Percentiles rank a stretch among this genome's conserved stretches.
Evolutionary conservation across 805 yeast species (phyloP).

Genomic region (Candida vartiovaarae): DNA sequence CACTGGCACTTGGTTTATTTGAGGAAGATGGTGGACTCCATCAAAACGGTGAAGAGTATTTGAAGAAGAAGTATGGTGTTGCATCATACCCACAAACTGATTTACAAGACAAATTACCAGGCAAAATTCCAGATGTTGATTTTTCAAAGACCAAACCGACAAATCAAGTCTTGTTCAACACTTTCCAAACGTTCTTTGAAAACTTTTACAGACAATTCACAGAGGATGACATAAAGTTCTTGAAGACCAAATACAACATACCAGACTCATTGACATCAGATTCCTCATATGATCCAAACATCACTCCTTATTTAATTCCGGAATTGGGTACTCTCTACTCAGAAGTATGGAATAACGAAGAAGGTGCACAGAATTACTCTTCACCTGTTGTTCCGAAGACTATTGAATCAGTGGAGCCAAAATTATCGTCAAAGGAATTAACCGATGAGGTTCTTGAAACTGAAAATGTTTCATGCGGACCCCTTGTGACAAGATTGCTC

Average conservation of each 20-base stretch:
- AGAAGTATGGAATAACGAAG: conserved; percentile 84
- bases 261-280: conserved; percentile 37
- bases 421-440: conserved; percentile 50
- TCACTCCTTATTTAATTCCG: conserved; percentile 75
- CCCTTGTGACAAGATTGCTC: conserved; percentile 74
- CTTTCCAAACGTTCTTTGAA: conserved; percentile 81
- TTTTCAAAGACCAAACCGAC: conserved; percentile 77
- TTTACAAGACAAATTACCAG: conserved; percentile 71
- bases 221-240: conserved; percentile 76
- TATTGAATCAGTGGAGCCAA: conserved; percentile 39
- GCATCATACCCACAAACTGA: conserved; percentile 84
- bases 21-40: conserved; percentile 56
- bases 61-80: conserved; percentile 76
- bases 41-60: conserved; percentile 64
- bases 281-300: conserved; percentile 54
- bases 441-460: conserved; percentile 59
- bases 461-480: conserved; percentile 82
- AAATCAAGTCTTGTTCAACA: conserved; percentile 87
- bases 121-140: conserved; percentile 80
- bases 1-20: conserved; percentile 58
- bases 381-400: conserved; percentile 41
- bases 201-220: conserved; percentile 70
- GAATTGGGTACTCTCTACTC: conserved; percentile 77
- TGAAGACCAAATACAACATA: conserved; percentile 53
- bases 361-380: conserved; percentile 42